A percentile compares a stretch with the other conserved stretches of the same genome.
phyloP scores from a whole-genome alignment of 2,329 filamentous ascomycete species.

The Clonostachys rhizophaga region DNA sequence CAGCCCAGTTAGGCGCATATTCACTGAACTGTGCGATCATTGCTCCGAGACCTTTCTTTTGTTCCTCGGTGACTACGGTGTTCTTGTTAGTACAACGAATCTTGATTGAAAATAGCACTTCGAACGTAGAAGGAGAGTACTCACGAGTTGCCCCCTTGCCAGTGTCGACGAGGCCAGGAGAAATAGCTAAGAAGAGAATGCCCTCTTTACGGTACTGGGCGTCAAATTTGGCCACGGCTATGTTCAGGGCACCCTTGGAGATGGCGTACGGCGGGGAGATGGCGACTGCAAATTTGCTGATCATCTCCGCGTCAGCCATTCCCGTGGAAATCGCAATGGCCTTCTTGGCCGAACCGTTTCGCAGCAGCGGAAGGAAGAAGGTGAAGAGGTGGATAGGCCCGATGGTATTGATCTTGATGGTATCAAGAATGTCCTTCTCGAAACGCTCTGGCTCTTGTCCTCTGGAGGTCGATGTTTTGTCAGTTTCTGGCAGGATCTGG shows the following conservation, averaged over 20 bases:
- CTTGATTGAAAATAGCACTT: too few species aligned
- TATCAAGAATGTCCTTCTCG: constrained; percentile 1
- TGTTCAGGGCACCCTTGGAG: constrained; percentile 43
- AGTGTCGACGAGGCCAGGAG: constrained; percentile 4
- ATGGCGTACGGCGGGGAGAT: constrained; percentile 31
- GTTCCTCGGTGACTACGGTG: too few species aligned
- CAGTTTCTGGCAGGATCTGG: background rate
- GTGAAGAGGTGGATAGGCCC: constrained; percentile 45
- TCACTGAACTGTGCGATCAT: constrained; percentile 1
- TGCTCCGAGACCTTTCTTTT: too few species aligned
- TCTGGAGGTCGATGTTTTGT: background rate
- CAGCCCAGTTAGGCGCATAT: constrained; percentile 3
- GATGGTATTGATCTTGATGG: constrained; percentile 41
- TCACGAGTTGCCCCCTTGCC: background rate
- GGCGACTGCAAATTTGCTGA: constrained; percentile 25
- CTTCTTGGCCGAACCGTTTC: constrained; percentile 44
- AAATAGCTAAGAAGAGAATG: constrained; percentile 38
- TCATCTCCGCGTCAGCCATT: constrained; percentile 35
- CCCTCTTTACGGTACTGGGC: constrained; percentile 39
- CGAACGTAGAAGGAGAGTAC: background rate
- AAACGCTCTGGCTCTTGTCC: background rate
- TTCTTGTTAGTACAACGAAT: too few species aligned
- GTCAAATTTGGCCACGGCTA: constrained; percentile 45
- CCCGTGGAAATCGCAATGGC: constrained; percentile 42
- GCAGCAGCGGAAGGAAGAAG: constrained; percentile 45